phyloP scores from a whole-genome alignment of 2,329 filamentous ascomycete species.

The Verticillium isaacii region DNA sequence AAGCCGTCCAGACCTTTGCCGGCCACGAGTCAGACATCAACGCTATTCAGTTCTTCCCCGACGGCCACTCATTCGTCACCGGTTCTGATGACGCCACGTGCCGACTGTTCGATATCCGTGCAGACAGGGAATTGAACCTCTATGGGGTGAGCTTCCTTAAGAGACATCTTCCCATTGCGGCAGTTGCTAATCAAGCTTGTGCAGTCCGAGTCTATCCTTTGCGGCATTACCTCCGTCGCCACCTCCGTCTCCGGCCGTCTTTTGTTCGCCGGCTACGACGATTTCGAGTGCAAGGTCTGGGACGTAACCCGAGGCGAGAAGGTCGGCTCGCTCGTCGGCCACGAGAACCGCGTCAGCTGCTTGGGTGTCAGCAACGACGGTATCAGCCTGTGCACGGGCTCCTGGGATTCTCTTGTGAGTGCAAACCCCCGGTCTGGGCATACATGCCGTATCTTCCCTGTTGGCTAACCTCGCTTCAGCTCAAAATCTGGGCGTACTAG shows the following conservation, averaged over 20 bases:
- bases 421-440: background rate
- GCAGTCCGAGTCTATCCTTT: slow-evolving; percentile 94
- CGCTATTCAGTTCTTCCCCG: slow-evolving; percentile 98
- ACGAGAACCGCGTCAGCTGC: slow-evolving; percentile 98
- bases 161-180: background rate
- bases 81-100: slow-evolving; percentile 97
- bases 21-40: slow-evolving; percentile 99
- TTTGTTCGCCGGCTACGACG: slow-evolving; percentile 95
- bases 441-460: slow-evolving; percentile 41
- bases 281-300: slow-evolving; percentile 99
- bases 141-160: slow-evolving; percentile 53
- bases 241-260: slow-evolving; percentile 95
- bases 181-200: slow-evolving; percentile 13
- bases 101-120: slow-evolving; percentile 94
- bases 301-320: slow-evolving; percentile 95
- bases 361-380: slow-evolving; percentile 98
- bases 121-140: slow-evolving; percentile 73
- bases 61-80: slow-evolving; percentile 96
- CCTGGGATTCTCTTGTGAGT: slow-evolving; percentile 97
- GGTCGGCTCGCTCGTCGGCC: slow-evolving; percentile 91
- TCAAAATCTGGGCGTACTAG: slow-evolving; percentile 86
- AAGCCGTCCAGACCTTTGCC: slow-evolving; percentile 97
- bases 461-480: slow-evolving; percentile 43
- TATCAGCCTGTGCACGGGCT: slow-evolving; percentile 98
- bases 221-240: slow-evolving; percentile 95